Evolutionary conservation across 2,329 filamentous ascomycete genomes (phyloP).

Genomic region (Xenosphaeropsis pyriputrescens): DNA sequence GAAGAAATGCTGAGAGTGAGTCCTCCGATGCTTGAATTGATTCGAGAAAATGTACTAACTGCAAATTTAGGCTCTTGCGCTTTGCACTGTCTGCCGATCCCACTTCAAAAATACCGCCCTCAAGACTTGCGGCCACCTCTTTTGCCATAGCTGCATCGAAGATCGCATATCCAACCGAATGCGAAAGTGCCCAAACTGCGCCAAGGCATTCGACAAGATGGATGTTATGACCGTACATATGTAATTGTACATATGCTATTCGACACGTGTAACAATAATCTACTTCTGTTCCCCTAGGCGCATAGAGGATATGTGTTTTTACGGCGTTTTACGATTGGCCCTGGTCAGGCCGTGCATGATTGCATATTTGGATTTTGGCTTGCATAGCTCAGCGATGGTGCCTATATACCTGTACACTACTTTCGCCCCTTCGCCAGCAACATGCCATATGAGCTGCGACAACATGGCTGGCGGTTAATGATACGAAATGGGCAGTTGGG

Average conservation of each 20-base stretch:
- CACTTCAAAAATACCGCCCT: constrained; percentile 91
- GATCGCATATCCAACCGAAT: constrained; percentile 80
- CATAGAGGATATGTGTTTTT: constrained; percentile 3
- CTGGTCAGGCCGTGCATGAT: constrained; percentile 13
- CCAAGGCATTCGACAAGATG: constrained; percentile 76
- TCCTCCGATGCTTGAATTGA: constrained; percentile 16
- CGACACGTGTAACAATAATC: too few species aligned
- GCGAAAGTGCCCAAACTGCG: constrained; percentile 91
- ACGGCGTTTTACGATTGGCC: constrained; percentile 6
- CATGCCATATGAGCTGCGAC: not conserved
- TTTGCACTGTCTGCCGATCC: constrained; percentile 84
- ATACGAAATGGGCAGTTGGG: too few species aligned
- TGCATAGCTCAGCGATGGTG: constrained; percentile 4
- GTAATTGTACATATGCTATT: constrained; percentile 11
- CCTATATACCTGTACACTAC: not conserved
- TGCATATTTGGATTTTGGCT: constrained; percentile 8
- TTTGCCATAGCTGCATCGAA: constrained; percentile 83
- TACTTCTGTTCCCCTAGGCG: too few species aligned
- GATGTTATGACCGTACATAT: constrained; percentile 68
- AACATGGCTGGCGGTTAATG: too few species aligned
- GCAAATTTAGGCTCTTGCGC: constrained; percentile 46
- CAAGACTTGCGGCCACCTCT: constrained; percentile 88
- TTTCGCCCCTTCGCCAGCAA: not conserved
- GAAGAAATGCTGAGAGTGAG: constrained; percentile 78
- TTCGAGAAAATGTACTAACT: constrained; percentile 18